Evolutionary conservation across 2,329 filamentous ascomycete genomes (phyloP).

Genomic region (Penicillium sp.): DNA sequence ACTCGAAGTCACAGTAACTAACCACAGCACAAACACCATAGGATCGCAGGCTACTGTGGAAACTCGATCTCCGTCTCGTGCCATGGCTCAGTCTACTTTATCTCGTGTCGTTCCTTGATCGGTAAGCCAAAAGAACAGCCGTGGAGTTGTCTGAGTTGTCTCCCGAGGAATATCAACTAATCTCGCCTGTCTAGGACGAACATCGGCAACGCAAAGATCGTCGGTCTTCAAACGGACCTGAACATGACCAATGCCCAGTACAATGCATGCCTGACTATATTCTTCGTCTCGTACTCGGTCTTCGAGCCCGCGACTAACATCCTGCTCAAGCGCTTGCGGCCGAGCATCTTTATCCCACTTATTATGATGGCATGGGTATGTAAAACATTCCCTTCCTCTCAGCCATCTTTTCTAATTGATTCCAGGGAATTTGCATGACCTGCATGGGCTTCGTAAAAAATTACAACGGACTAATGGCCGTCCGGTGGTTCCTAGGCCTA

Average conservation of each 20-base stretch:
- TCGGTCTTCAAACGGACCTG: slow-evolving; percentile 52
- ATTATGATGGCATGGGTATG: slow-evolving; percentile 60
- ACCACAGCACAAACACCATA: slow-evolving; percentile 12
- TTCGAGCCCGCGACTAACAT: slow-evolving; percentile 70
- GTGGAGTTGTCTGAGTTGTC: too few species aligned
- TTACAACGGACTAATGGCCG: slow-evolving; percentile 41
- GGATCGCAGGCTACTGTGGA: slow-evolving; percentile 40
- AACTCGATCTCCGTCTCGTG: slow-evolving; percentile 39
- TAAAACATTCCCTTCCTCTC: not conserved
- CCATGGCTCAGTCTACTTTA: slow-evolving; percentile 43
- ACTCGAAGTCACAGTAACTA: not conserved
- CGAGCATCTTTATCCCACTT: slow-evolving; percentile 67
- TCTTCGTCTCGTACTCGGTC: slow-evolving; percentile 75
- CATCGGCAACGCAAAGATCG: slow-evolving; percentile 62
- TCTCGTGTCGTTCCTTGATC: slow-evolving; percentile 37
- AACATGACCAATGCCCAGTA: slow-evolving; percentile 58
- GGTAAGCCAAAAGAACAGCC: slow-evolving; percentile 14
- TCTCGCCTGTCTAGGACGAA: slow-evolving; percentile 48
- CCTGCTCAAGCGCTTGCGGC: slow-evolving; percentile 65
- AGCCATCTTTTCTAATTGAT: not conserved
- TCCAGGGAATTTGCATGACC: slow-evolving; percentile 39
- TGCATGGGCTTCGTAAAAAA: slow-evolving; percentile 41
- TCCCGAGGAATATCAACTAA: not conserved
- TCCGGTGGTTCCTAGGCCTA: slow-evolving; percentile 41
- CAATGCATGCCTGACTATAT: slow-evolving; percentile 68